A percentile compares a stretch with the other conserved stretches of the same genome.
phyloP scores from a whole-genome alignment of 192 early-diverging fungal species.

The Backusella australiensis region DNA sequence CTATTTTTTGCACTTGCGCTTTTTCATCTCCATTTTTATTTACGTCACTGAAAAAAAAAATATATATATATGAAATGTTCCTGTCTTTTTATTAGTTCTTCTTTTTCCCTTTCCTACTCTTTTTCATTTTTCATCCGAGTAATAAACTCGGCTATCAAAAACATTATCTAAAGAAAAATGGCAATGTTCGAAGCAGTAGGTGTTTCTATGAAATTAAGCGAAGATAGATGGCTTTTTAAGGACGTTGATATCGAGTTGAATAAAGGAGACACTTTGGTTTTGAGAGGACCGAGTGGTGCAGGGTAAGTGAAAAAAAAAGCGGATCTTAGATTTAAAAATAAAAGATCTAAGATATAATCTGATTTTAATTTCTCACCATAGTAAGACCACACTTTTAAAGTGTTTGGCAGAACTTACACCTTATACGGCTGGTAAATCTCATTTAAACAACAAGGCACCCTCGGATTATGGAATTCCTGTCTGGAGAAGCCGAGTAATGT shows the following conservation, averaged over 20 bases:
- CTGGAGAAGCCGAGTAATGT: constrained; percentile 80
- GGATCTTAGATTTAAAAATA: not conserved
- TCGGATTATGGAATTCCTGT: constrained; percentile 61
- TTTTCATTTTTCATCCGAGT: not conserved
- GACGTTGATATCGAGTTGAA: constrained; percentile 53
- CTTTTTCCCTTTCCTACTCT: not conserved
- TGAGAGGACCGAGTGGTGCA: constrained; percentile 71
- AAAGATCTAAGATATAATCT: not conserved
- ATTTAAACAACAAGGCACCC: constrained; percentile 50
- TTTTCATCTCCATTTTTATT: not conserved
- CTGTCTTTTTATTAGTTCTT: not conserved
- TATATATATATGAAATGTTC: not conserved
- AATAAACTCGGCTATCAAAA: not conserved
- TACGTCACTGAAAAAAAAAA: not conserved
- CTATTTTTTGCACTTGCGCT: not conserved
- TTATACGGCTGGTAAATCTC: constrained; percentile 60
- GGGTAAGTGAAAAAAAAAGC: constrained; percentile 39
- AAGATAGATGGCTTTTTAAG: constrained; percentile 53
- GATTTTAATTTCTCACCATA: constrained; percentile 13
- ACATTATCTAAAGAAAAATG: not conserved
- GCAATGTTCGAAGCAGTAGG: constrained; percentile 7
- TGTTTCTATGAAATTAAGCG: constrained; percentile 21
- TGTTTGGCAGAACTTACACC: constrained; percentile 73
- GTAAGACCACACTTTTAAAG: constrained; percentile 84
- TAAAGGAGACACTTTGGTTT: constrained; percentile 54